A percentile compares a stretch with the other conserved stretches of the same genome.
These are phyloP conservation scores for Albatrellus ellisii DNA, from an alignment of 768 basidiomycete genomes.

Conservation along the genomic window DNA sequence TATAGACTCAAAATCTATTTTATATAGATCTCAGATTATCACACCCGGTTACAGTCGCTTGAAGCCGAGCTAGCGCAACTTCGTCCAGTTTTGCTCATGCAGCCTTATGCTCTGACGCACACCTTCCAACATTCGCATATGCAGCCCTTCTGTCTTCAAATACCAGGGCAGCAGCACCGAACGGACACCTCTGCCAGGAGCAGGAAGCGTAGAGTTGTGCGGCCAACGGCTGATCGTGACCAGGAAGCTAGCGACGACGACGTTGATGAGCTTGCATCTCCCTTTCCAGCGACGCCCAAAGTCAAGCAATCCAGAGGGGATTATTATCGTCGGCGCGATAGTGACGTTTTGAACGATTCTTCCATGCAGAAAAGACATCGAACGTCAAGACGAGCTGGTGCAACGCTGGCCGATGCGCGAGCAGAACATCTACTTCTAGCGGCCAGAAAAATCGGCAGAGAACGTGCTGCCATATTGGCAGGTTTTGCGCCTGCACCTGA, in stretches of 20 bases:
- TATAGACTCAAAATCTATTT: slow-evolving; percentile 1
- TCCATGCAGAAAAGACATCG: slow-evolving; percentile 14
- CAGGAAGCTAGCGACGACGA: slow-evolving; percentile 14
- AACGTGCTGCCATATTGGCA: slow-evolving; percentile 39
- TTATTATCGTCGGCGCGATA: slow-evolving; percentile 13
- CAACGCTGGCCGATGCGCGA: slow-evolving; percentile 46
- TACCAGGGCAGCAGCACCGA: not conserved
- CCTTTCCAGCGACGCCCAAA: slow-evolving; percentile 18
- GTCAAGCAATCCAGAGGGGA: slow-evolving; percentile 11
- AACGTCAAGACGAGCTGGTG: slow-evolving; percentile 19
- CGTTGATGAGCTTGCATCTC: slow-evolving; percentile 13
- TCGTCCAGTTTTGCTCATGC: slow-evolving; percentile 57
- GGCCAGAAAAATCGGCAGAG: slow-evolving; percentile 53
- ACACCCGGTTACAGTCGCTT: slow-evolving; percentile 36
- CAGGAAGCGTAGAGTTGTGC: slow-evolving; percentile 14
- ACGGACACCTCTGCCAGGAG: slow-evolving; percentile 7
- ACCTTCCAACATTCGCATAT: slow-evolving; percentile 14
- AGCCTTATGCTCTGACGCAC: slow-evolving; percentile 26
- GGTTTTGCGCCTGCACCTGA: slow-evolving; percentile 28
- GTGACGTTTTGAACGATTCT: slow-evolving; percentile 7
- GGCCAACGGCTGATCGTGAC: slow-evolving; percentile 17
- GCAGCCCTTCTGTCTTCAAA: slow-evolving; percentile 13
- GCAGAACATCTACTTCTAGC: slow-evolving; percentile 61
- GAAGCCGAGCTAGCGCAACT: slow-evolving; percentile 55
- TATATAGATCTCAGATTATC: slow-evolving; percentile 43